Evolutionary conservation across 805 yeast genomes (phyloP).

Genomic region (Starmerella sp.): DNA sequence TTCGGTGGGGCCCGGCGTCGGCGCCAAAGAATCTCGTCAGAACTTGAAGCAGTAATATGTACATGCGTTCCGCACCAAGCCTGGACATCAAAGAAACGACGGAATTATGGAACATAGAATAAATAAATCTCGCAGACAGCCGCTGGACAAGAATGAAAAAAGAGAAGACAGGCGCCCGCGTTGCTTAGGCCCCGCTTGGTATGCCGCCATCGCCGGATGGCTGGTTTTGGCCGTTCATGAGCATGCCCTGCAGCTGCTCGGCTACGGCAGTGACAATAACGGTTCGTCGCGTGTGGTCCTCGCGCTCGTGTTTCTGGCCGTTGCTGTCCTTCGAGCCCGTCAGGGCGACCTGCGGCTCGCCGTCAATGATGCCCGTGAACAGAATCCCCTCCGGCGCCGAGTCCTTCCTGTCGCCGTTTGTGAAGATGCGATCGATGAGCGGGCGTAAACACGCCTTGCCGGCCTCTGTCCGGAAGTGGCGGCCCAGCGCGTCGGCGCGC

Average conservation of each 20-base stretch:
- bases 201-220: neutral
- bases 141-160: neutral
- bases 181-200: neutral
- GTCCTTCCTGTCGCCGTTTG: conserved; percentile 14
- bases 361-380: conserved; percentile 14
- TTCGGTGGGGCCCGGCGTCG: too few relatives aligned
- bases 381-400: conserved; percentile 23
- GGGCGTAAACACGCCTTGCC: conserved; percentile 62
- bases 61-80: too few relatives aligned
- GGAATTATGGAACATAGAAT: neutral
- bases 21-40: too few relatives aligned
- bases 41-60: too few relatives aligned
- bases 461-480: conserved; percentile 66
- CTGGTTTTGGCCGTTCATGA: neutral
- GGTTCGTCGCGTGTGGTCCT: conserved; percentile 22
- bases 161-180: too few relatives aligned
- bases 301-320: conserved; percentile 14
- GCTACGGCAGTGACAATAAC: conserved; percentile 24
- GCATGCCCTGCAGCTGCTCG: conserved; percentile 18
- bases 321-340: conserved; percentile 7
- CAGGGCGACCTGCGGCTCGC: conserved; percentile 18
- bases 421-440: conserved; percentile 40
- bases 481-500: conserved; percentile 62
- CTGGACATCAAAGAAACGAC: neutral
- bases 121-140: neutral